Base-by-base conservation (phyloP, 2,329 filamentous ascomycete species). In the Scopulariopsis brevicaulis region DNA sequence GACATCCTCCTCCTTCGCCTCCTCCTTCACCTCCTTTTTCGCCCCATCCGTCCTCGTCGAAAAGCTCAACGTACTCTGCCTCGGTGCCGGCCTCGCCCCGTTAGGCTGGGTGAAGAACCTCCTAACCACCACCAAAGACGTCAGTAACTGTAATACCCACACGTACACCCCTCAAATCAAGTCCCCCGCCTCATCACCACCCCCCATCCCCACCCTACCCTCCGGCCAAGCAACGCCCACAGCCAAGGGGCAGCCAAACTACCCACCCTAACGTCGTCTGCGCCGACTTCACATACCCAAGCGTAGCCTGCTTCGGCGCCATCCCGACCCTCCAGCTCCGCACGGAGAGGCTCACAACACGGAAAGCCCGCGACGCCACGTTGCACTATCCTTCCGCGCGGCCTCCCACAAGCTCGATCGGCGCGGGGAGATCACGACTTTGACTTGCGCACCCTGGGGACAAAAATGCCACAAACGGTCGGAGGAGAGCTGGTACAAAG, bases 41-140 rank as follows among this genome's bases (percentile, higher is more conserved):
- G 66, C 62, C 56, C 67, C 65, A 18, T 70, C 72, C 55, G 70
- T 67, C 66, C 82, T 84, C 54, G 83, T 84, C 40, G 84, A 83
- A 67, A 96, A 96, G 0, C 87, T 80, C 46, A 96, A 74, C 64
- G 85, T 94, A 1, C 89, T 86, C 70, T 96, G 90, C 69, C 90
- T 87, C 43, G 80, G 78, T 14, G 83, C 74, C 0, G 80, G 71
- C 63, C 79, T 81, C 5, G 78, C 70, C 55, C 83, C 85, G 65
- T 82, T 82, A 20, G 50, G 43, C 28, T 82, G 80, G 22, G 83
- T 83, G 68, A 96, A 96, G 74, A 96, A 96, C 69, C 93, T 94
- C 61, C 93, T 97, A 50, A 4, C 6, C n/a, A 50, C n/a, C 34
- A 37, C 34, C 34, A 7, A 14, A 24, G 22, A 12, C 46, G 22